Base-by-base conservation (phyloP, 2,329 filamentous ascomycete genomes). In the Beauveria bassiana region DNA sequence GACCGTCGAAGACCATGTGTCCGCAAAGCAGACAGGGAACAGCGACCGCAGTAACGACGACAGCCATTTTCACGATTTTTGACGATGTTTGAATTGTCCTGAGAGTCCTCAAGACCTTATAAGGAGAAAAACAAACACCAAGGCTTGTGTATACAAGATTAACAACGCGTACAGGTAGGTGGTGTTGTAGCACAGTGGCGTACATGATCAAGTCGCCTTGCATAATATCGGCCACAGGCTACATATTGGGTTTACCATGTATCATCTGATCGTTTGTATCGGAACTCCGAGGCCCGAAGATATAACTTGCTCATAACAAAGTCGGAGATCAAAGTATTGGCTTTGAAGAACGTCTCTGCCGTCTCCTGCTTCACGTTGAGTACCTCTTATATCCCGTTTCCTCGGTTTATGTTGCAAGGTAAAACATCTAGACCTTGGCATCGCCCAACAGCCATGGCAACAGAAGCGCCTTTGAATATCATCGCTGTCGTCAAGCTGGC, bases 11-110 rank as follows among this genome's bases (percentile, higher is more conserved):
- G 28, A 57, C 20, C 54, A 49, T 57, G 6, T 28, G 45, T 20
- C 54, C 54, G 28, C 54, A 57, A 22, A 57, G 54, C 43, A 57
- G 20, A 20, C 54, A 57, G 14, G 54, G 54, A 49, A 38, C 34
- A 38, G 31, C n/a, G 14, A 49, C 34, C 12, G 34, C 14, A 16
- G 14, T 38, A 22, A 22, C 53, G 28, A 9, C 1, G 54, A 14
- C 6, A 8, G 10, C 16, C 54, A 57, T 57, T 24, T 49, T 57
- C 5, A 22, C 43, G 31, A 56, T 24, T 34, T 24, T n/a, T n/a
- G 10, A 43, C 12, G 9, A n/a, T 26, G 34, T 14, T 24, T 28
- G 38, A 54, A 28, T 28, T 12, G 3, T 1, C 4, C n/a, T 14
- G 26, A 34, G 47, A 34, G 20, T 8, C n/a, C 18, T 14, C 18